Conservation (phyloP, 2,329 filamentous ascomycete species). For the Orbilia quercus region DNA sequence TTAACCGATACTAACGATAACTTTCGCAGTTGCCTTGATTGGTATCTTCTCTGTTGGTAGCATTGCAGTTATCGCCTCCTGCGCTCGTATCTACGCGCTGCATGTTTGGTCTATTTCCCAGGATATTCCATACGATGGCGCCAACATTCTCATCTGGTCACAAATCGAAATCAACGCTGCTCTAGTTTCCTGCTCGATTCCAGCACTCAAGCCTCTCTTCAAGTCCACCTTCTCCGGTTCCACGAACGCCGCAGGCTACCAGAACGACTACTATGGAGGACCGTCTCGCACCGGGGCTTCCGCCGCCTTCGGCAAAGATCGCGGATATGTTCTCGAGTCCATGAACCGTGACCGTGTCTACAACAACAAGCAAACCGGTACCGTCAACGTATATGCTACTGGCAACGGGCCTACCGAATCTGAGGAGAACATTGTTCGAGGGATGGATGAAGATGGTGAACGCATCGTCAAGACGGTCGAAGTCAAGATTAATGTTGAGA, state of each 20-base stretch:
- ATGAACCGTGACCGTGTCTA: conserved; percentile 55
- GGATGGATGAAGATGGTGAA: conserved; percentile 52
- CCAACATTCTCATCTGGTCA: conserved; percentile 59
- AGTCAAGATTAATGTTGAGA: conserved; percentile 59
- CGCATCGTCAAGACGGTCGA: conserved; percentile 59
- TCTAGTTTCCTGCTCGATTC: conserved; percentile 65
- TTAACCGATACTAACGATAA: conserved; percentile 8
- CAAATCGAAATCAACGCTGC: conserved; percentile 64
- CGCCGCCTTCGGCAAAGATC: conserved; percentile 51
- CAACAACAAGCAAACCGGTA: conserved; percentile 54
- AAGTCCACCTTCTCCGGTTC: conserved; percentile 54
- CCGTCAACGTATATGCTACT: conserved; percentile 55
- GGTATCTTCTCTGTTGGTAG: conserved; percentile 59
- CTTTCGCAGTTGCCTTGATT: conserved; percentile 53
- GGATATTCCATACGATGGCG: conserved; percentile 57
- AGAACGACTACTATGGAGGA: conserved; percentile 51
- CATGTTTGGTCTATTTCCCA: conserved; percentile 55
- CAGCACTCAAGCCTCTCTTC: conserved; percentile 64
- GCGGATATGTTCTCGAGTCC: conserved; percentile 53
- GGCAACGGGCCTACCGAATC: conserved; percentile 55
- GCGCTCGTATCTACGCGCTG: conserved; percentile 60
- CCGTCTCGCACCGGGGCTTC: conserved; percentile 51
- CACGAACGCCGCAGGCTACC: conserved; percentile 44
- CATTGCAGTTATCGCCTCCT: conserved; percentile 60
- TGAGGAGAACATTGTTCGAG: conserved; percentile 58